phyloP scores from a whole-genome alignment of 2,329 filamentous ascomycete species.

The Colletotrichum sublineola region DNA sequence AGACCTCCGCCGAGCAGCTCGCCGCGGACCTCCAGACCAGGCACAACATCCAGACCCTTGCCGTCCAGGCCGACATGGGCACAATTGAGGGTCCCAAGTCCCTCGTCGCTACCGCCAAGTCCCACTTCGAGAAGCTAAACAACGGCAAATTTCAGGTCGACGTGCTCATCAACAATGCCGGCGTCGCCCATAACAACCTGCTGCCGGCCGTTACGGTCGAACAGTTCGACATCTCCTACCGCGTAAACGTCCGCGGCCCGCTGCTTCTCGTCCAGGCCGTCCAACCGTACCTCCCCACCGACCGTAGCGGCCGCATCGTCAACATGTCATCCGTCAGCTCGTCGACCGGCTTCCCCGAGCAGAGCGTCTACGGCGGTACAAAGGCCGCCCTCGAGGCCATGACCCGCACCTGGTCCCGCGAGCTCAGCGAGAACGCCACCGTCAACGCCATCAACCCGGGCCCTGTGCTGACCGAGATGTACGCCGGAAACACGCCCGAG shows the following conservation, averaged over 20 bases:
- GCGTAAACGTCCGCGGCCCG: slow-evolving; percentile 85
- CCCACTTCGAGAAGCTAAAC: slow-evolving; percentile 54
- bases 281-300: slow-evolving; percentile 75
- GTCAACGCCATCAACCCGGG: slow-evolving; percentile 72
- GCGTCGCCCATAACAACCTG: slow-evolving; percentile 74
- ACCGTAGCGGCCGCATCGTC: slow-evolving; percentile 72
- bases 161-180: slow-evolving; percentile 91
- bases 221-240: slow-evolving; percentile 80
- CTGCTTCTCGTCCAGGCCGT: slow-evolving; percentile 82
- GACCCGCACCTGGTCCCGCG: slow-evolving; percentile 70
- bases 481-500: slow-evolving; percentile 57
- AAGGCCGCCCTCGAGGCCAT: slow-evolving; percentile 72
- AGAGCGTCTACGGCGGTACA: slow-evolving; percentile 69
- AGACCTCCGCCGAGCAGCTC: slow-evolving; percentile 67
- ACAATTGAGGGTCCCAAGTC: slow-evolving; percentile 70
- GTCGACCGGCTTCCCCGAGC: slow-evolving; percentile 66
- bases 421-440: slow-evolving; percentile 65
- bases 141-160: slow-evolving; percentile 74
- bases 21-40: slow-evolving; percentile 68
- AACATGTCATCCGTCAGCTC: slow-evolving; percentile 69
- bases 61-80: slow-evolving; percentile 80
- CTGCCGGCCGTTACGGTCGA: slow-evolving; percentile 72
- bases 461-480: slow-evolving; percentile 68
- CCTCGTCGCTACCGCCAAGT: slow-evolving; percentile 69
- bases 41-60: slow-evolving; percentile 71